Evolutionary conservation across 2,329 filamentous ascomycete species (phyloP), one percentile per base, ranked within the genome.

Genomic region (Scleromitrula shiraiana): DNA sequence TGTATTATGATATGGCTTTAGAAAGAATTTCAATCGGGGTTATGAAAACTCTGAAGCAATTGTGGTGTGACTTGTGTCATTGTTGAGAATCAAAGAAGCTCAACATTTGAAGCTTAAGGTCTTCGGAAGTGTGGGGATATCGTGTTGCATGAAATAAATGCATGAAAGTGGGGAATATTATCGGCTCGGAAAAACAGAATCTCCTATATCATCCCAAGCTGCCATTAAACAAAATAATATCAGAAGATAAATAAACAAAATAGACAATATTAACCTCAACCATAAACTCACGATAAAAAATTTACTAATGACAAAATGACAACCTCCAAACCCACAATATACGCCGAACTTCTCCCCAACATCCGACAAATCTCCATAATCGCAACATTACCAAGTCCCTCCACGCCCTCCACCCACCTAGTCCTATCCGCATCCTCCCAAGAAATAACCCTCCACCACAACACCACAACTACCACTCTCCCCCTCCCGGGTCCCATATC

Each of bases 311-410:
- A 36, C 32, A 20, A 26, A 47, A 47, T 47, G 44, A 6, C 44
- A 23, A 20, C 37, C n/a, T 26, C 12, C 4, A 50, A 50, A 9
- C 30, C 57, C 9, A 42, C 62, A 38, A 69, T 84, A 19, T 83
- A 85, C 59, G 80, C 80, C 5, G 82, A 85, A 65, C 70, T 83
- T 1, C 71, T 85, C 2, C 68, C 74, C 23, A 82, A 83, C 51
- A 81, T 85, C 54, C 71, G 75, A 35, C 79, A 83, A 60, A 70
- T 85, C 32, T 82, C 80, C 4, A 65, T 83, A 19, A 74, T 72
- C 42, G 76, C 72, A 6, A 70, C 71, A 3, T 65, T 83, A 1
- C 65, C 69, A 2, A 68, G 71, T 24, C 57, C 59, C 33, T 59
- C 58, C 42, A 49, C 58, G 49, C 36, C 46, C 43, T 50, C 53